phyloP scores from a whole-genome alignment of 208 protist genomes.

The Trypanosoma brucei region DNA sequence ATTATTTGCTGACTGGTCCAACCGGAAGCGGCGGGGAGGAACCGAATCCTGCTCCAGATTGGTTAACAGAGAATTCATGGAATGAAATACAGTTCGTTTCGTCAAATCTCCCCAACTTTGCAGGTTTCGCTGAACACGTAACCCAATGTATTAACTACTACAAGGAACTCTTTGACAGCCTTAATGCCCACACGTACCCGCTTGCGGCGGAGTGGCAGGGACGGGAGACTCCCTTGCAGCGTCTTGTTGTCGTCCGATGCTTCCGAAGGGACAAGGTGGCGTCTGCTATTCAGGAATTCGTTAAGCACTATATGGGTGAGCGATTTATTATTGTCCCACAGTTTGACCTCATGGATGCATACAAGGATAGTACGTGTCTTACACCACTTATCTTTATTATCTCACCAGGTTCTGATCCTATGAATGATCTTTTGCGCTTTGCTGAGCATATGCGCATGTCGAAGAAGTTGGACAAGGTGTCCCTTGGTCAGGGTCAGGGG shows the following conservation, averaged over 20 bases:
- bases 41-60: constrained; percentile 88
- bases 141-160: constrained; percentile 69
- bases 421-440: constrained; percentile 93
- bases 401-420: constrained; percentile 95
- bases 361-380: constrained; percentile 89
- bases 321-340: constrained; percentile 94
- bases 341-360: constrained; percentile 93
- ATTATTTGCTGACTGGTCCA: constrained; percentile 89
- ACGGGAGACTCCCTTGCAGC: constrained; percentile 87
- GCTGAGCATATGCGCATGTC: constrained; percentile 92
- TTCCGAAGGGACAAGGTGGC: constrained; percentile 97
- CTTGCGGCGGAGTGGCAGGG: constrained; percentile 81
- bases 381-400: constrained; percentile 97
- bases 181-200: constrained; percentile 67
- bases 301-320: constrained; percentile 88
- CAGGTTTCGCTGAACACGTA: constrained; percentile 89
- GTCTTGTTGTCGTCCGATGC: constrained; percentile 91
- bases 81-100: constrained; percentile 88
- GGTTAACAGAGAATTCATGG: constrained; percentile 94
- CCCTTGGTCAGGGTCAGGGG: constrained; percentile 96
- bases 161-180: constrained; percentile 91
- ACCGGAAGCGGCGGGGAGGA: constrained; percentile 46
- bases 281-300: constrained; percentile 90
- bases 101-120: constrained; percentile 57
- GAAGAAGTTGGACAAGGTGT: constrained; percentile 93